Percentiles rank a stretch among this genome's conserved stretches.
These are phyloP conservation scores for Dothistroma septosporum DNA, from an alignment of 2,329 filamentous ascomycete genomes.

Conservation along the genomic window DNA sequence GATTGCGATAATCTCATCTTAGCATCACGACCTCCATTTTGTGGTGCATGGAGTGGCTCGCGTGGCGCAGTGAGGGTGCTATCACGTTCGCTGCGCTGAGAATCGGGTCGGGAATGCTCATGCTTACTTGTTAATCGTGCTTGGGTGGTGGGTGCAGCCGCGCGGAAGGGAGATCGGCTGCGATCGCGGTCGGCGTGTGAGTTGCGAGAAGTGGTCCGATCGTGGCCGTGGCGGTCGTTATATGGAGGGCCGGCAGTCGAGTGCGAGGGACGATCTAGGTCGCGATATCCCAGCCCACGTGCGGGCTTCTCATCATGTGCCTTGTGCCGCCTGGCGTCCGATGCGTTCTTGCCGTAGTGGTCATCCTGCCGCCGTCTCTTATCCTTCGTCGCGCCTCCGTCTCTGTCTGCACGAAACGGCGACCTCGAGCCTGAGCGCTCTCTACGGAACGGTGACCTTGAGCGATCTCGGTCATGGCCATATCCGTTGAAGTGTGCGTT, in stretches of 20 bases:
- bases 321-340: constrained; percentile 59
- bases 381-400: constrained; percentile 41
- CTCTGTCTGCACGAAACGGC: constrained; percentile 28
- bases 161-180: constrained; percentile 28
- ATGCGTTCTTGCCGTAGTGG: constrained; percentile 48
- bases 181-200: constrained; percentile 17
- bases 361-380: constrained; percentile 66
- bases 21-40: constrained; percentile 15
- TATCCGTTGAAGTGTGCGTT: constrained; percentile 33
- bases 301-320: constrained; percentile 55
- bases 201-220: constrained; percentile 7
- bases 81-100: constrained; percentile 9
- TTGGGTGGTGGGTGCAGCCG: constrained; percentile 4
- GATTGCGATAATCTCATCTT: constrained; percentile 14
- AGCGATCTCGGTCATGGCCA: constrained; percentile 38
- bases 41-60: constrained; percentile 17
- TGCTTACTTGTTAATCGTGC: constrained; percentile 12
- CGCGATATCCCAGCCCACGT: constrained; percentile 30
- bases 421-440: constrained; percentile 34
- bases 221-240: constrained; percentile 11
- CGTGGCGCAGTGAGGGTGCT: constrained; percentile 18
- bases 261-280: constrained; percentile 41
- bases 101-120: constrained; percentile 14
- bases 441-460: constrained; percentile 53
- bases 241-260: constrained; percentile 6